Evolutionary conservation across 257 asterid species (phyloP).

Genomic region (Echites panduratus): DNA sequence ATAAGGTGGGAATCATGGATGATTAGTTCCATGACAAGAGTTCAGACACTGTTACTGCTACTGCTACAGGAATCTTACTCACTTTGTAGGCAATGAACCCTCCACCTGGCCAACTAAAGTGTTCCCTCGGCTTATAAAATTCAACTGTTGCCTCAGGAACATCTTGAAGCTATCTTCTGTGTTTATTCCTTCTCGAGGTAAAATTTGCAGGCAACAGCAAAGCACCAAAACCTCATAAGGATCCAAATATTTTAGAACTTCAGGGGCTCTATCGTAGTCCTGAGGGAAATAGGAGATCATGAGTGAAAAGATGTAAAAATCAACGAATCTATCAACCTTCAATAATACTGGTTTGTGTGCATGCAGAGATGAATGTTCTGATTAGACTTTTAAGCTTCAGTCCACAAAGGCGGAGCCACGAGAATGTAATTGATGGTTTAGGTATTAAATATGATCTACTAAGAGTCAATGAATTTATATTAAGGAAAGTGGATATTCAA

Average conservation of each 20-base stretch:
- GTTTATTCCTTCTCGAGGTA: conserved; percentile 34
- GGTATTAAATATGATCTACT: not conserved
- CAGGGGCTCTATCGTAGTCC: conserved; percentile 90
- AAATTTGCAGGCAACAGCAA: conserved; percentile 55
- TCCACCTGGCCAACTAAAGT: not conserved
- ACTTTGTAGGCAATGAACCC: not conserved
- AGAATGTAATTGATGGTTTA: not conserved
- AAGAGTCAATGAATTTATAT: not conserved
- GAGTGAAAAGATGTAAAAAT: not conserved
- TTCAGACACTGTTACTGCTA: not conserved
- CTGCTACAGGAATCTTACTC: not conserved
- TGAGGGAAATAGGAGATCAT: conserved; percentile 13
- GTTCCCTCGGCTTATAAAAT: not conserved
- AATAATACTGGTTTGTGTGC: not conserved
- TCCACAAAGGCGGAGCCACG: not conserved
- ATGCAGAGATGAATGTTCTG: not conserved
- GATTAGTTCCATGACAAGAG: not conserved
- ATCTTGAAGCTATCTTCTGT: conserved; percentile 49
- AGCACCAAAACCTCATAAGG: conserved; percentile 61
- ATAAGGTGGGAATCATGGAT: not conserved
- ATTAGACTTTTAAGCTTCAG: not conserved
- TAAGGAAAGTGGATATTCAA: not conserved
- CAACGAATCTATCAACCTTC: not conserved
- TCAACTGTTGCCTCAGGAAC: conserved; percentile 36
- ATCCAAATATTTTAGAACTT: conserved; percentile 34